A percentile compares a stretch with the other conserved stretches of the same genome.
These are phyloP conservation scores for Verticillium dahliae DNA, from an alignment of 2,329 filamentous ascomycete genomes.

Conservation along the genomic window DNA sequence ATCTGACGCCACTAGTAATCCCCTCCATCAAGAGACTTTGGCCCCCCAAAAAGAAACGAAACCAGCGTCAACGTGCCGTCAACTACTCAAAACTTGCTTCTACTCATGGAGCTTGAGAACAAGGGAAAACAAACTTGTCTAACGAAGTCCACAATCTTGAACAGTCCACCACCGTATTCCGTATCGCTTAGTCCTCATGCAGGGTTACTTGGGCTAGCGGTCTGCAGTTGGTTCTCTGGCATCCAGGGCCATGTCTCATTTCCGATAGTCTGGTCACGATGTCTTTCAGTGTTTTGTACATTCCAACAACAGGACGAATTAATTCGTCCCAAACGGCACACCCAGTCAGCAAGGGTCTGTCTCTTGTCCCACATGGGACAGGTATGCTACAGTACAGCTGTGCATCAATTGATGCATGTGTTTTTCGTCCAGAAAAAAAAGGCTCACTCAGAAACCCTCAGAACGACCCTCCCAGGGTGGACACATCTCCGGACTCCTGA, in stretches of 20 bases:
- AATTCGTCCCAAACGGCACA: no score
- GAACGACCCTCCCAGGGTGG: not conserved
- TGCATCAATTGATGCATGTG: not conserved
- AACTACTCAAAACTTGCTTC: not conserved
- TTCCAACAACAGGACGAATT: not conserved
- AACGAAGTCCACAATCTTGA: not conserved
- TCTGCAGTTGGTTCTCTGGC: not conserved
- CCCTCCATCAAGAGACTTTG: not conserved
- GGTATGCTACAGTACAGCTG: not conserved
- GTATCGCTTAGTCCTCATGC: not conserved
- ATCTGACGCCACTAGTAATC: not conserved
- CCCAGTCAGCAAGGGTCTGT: not conserved
- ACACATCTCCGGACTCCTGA: not conserved
- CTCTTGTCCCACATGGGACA: no score
- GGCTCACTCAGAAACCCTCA: not conserved
- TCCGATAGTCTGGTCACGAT: not conserved
- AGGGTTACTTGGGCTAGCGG: not conserved
- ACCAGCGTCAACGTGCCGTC: not conserved
- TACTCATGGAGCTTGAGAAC: not conserved
- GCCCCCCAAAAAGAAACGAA: not conserved
- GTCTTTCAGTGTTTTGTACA: not conserved
- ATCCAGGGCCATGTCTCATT: not conserved
- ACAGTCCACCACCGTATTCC: not conserved
- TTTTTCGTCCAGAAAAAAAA: not conserved
- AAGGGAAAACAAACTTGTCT: not conserved